These are phyloP conservation scores for Akanthomyces muscarius DNA, from an alignment of 2,329 filamentous ascomycete species.

Conservation along the genomic window DNA sequence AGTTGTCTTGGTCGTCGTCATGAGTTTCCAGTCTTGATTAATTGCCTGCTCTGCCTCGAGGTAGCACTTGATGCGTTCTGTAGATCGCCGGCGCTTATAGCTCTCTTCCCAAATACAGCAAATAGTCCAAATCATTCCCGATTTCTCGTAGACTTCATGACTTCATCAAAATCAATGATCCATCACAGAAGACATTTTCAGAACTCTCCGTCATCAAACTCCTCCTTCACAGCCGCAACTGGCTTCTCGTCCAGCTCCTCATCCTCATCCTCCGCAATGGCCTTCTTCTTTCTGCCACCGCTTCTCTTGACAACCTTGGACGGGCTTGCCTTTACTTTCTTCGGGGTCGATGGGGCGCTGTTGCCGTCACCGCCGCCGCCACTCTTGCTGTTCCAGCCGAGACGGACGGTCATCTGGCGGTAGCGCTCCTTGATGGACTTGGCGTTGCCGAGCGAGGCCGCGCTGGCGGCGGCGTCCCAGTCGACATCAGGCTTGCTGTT, in stretches of 20 bases:
- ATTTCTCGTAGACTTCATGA: background rate
- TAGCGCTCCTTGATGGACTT: slow-evolving; percentile 41
- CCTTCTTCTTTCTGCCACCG: slow-evolving; percentile 24
- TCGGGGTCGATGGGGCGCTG: background rate
- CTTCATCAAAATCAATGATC: background rate
- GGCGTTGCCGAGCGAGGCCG: slow-evolving; percentile 36
- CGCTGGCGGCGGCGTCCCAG: slow-evolving; percentile 36
- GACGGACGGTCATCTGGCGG: slow-evolving; percentile 37
- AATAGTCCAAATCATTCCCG: background rate
- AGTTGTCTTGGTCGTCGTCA: too few species aligned
- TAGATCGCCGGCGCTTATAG: background rate
- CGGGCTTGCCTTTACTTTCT: slow-evolving; percentile 12
- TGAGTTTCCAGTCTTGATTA: background rate
- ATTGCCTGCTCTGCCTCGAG: background rate
- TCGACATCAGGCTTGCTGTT: slow-evolving; percentile 38
- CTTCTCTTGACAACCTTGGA: slow-evolving; percentile 32
- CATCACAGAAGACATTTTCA: background rate
- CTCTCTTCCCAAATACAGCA: background rate
- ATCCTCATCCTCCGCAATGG: slow-evolving; percentile 9
- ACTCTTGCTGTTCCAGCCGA: slow-evolving; percentile 34
- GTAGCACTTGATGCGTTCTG: background rate
- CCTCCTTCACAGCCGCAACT: background rate
- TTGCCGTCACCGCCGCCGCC: background rate
- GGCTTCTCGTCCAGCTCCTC: slow-evolving; percentile 16
- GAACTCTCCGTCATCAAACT: background rate